Evolutionary conservation across 371 early-diverging fungal genomes (phyloP).

Genomic region (Mucor saturninus): DNA sequence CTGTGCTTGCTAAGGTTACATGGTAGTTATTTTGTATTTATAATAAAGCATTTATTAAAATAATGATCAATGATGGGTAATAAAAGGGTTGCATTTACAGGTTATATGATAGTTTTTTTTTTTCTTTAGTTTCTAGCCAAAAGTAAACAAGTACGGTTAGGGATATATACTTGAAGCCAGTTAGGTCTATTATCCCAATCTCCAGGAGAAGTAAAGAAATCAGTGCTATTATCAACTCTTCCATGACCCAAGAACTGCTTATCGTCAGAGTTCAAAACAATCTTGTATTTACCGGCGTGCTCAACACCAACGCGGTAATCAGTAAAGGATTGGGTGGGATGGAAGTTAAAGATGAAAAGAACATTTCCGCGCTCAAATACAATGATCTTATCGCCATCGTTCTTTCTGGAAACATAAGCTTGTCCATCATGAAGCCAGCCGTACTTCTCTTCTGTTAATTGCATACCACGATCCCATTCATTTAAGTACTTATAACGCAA

Average conservation of each 20-base stretch:
- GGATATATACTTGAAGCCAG: slow-evolving; percentile 67
- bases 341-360: slow-evolving; percentile 94
- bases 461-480: slow-evolving; percentile 89
- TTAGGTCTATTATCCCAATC: slow-evolving; percentile 75
- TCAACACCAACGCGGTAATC: slow-evolving; percentile 88
- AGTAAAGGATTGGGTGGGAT: slow-evolving; percentile 81
- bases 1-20: slow-evolving; percentile 46
- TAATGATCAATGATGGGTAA: too few species aligned
- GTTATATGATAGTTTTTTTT: not conserved
- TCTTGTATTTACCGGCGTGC: slow-evolving; percentile 70
- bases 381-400: slow-evolving; percentile 91
- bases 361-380: slow-evolving; percentile 90
- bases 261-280: slow-evolving; percentile 83
- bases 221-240: slow-evolving; percentile 66
- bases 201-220: slow-evolving; percentile 70
- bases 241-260: slow-evolving; percentile 80
- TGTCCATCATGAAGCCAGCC: slow-evolving; percentile 76
- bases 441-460: slow-evolving; percentile 69
- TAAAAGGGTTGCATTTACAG: slow-evolving; percentile 3
- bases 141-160: slow-evolving; percentile 33
- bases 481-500: slow-evolving; percentile 92
- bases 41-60: too few species aligned
- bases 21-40: slow-evolving; percentile 27
- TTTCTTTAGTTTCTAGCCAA: slow-evolving; percentile 21
- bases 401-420: slow-evolving; percentile 85